phyloP scores from a whole-genome alignment of 352 stramenopile species.

The Hyphochytrium catenoides region DNA sequence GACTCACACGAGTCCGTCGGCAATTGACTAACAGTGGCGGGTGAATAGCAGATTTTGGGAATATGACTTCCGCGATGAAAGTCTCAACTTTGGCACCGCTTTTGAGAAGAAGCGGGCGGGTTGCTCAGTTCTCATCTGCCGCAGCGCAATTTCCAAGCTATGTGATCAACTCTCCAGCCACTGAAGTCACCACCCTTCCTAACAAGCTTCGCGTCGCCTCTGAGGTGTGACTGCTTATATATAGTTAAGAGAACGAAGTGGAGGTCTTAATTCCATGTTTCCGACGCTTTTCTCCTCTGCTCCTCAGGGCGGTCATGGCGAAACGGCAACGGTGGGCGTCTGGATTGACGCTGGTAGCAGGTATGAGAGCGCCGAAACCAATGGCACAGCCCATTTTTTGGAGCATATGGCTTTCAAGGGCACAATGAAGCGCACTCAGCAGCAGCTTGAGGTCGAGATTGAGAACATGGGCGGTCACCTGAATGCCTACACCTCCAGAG shows the following conservation, averaged over 20 bases:
- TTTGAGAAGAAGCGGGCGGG: too few species aligned
- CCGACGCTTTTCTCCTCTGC: neutral
- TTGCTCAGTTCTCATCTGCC: too few species aligned
- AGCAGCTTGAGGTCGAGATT: slow-evolving; percentile 97
- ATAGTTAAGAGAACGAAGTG: neutral
- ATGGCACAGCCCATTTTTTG: slow-evolving; percentile 96
- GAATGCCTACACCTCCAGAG: slow-evolving; percentile 95
- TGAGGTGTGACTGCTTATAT: slow-evolving; percentile 19
- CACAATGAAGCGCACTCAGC: slow-evolving; percentile 84
- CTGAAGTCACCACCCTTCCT: slow-evolving; percentile 84
- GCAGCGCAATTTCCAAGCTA: slow-evolving; percentile 41
- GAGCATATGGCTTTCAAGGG: slow-evolving; percentile 99
- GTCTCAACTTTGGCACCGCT: too few species aligned
- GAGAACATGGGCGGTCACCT: slow-evolving; percentile 99
- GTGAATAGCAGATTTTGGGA: too few species aligned
- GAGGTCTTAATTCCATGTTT: neutral
- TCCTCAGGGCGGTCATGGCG: slow-evolving; percentile 57
- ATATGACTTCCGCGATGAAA: too few species aligned
- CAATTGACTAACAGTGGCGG: too few species aligned
- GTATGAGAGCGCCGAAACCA: slow-evolving; percentile 97
- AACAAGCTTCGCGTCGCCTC: slow-evolving; percentile 94
- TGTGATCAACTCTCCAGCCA: slow-evolving; percentile 75
- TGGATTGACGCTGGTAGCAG: slow-evolving; percentile 87
- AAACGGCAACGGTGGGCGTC: slow-evolving; percentile 94
- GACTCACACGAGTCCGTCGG: too few species aligned